Evolutionary conservation across 768 basidiomycete species (phyloP), one percentile per base, ranked within the genome.

Genomic region (Boletus rex-veris): DNA sequence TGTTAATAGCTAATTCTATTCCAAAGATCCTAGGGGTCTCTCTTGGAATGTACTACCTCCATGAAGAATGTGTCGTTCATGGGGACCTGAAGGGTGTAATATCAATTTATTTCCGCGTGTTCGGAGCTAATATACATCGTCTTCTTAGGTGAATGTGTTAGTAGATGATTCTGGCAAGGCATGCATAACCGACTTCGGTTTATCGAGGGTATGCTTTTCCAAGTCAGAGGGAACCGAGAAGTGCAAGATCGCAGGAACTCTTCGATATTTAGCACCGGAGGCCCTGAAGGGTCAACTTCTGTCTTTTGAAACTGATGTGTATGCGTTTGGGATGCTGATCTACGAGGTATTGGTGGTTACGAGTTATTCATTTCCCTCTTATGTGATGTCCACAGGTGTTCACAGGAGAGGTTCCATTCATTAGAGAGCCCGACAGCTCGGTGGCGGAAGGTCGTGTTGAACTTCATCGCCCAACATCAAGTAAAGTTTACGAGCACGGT

Each of bases 101-200:
- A 49, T 5, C 8, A 24, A 18, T 30, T 1, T 15, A 8, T 31
- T 42, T 21, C 7, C 24, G 5, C 1, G 3, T 35, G 18, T 24
- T 18, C 40, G 19, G 18, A 8, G 8, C 49, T 50, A 18, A 39
- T 7, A 10, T 7, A 1, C n/a, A 2, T 7, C 10, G 4, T 38
- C 35, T 45, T 48, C 7, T 14, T 8, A 74, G 73, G 59, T 61
- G 2, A 74, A 72, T 40, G 62, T 73, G 8, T 55, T 74, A 5
- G 61, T 74, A 30, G 63, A 68, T 40, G 71, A 72, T 56, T 45
- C 57, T 6, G 58, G 58, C 12, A 62, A 70, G 18, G 71, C 68
- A 7, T 57, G 66, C 44, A 57, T 74, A 21, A 60, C 70, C 18
- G 69, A 74, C 48, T 73, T 73, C 48, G 73, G 73, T 21, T 57